Evolutionary conservation across 176 grass and related monocot species (phyloP).

Genomic region (Carex littledalei): DNA sequence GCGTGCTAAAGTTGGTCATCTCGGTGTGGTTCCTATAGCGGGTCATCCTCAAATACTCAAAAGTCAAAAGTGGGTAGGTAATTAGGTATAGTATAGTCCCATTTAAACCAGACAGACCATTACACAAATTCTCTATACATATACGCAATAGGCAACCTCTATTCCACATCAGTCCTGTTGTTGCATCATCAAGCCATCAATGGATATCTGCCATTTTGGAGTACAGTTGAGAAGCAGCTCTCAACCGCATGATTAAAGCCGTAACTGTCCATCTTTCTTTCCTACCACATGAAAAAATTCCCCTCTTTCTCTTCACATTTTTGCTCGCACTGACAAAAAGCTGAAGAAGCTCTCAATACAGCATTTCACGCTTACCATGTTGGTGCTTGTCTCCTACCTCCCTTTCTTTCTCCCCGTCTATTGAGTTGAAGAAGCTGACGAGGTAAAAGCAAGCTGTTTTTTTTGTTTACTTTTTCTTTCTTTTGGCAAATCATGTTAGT

Average conservation of each 20-base stretch:
- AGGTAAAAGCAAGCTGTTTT: slow-evolving; percentile 5
- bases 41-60: not conserved
- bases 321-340: not conserved
- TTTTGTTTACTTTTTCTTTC: not conserved
- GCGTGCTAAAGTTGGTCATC: not conserved
- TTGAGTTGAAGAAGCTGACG: not conserved
- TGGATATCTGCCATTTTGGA: not conserved
- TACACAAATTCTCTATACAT: no score
- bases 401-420: not conserved
- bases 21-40: not conserved
- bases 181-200: not conserved
- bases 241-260: not conserved
- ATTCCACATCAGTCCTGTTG: not conserved
- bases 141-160: not conserved
- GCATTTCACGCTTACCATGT: not conserved
- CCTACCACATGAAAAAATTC: not conserved
- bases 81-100: no score
- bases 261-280: not conserved
- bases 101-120: no score
- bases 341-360: no score
- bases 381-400: not conserved
- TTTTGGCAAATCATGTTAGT: not conserved
- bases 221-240: not conserved
- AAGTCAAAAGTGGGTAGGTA: no score
- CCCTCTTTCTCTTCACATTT: not conserved